Conservation (phyloP, 371 early-diverging fungal species). For the Umbelopsis sp. region DNA sequence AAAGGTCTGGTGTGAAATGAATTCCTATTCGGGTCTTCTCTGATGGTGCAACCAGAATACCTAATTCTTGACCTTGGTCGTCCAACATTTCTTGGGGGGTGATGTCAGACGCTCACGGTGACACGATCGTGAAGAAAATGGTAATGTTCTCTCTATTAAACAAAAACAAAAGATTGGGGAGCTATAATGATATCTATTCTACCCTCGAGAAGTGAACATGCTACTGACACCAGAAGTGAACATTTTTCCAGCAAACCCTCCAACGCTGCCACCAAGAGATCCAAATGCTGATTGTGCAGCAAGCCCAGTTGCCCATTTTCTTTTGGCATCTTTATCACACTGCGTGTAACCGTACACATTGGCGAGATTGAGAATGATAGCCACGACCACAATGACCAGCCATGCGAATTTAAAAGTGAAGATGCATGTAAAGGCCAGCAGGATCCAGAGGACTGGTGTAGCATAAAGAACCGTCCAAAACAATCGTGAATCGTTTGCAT, state of each 20-base stretch:
- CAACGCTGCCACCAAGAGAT: conserved; percentile 39
- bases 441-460: conserved; percentile 83
- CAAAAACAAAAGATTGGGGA: not conserved
- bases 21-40: conserved; percentile 4
- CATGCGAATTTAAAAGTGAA: conserved; percentile 76
- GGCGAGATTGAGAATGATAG: conserved; percentile 80
- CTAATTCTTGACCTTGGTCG: conserved; percentile 8
- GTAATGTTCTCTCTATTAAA: not conserved
- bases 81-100: conserved; percentile 10
- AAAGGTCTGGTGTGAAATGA: conserved; percentile 12
- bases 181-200: not conserved
- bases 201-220: conserved; percentile 36
- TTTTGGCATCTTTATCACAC: conserved; percentile 91
- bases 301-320: conserved; percentile 63
- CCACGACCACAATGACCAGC: conserved; percentile 87
- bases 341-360: conserved; percentile 95
- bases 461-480: conserved; percentile 93
- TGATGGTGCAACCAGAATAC: conserved; percentile 12
- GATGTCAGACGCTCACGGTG: conserved; percentile 18
- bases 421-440: conserved; percentile 80
- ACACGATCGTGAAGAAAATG: conserved; percentile 15
- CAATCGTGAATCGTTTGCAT: conserved; percentile 84
- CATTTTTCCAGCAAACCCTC: conserved; percentile 46
- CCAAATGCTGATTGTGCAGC: conserved; percentile 52
- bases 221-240: conserved; percentile 42